phyloP scores from a whole-genome alignment of 129 eudicot genomes.

The Chrysanthemum lavandulifolium region DNA sequence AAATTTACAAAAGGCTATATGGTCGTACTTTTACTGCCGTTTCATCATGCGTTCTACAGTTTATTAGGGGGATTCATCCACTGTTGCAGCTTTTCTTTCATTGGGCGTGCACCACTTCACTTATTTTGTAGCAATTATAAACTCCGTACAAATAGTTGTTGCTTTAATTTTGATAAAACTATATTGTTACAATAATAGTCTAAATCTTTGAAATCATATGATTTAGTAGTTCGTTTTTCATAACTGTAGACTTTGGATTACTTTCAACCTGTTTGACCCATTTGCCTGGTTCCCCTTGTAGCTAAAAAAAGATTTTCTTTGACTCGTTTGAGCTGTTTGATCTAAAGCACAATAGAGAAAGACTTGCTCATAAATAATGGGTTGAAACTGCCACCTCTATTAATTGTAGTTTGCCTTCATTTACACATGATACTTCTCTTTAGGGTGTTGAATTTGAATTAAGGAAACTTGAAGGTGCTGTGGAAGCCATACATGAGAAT shows the following conservation, averaged over 20 bases:
- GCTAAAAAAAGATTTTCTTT: neutral
- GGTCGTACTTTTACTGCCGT: too few species aligned
- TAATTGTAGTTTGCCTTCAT: neutral
- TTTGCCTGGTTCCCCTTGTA: neutral
- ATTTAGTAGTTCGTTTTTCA: neutral
- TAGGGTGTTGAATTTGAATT: conserved; percentile 90
- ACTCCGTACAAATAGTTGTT: too few species aligned
- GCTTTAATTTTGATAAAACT: neutral
- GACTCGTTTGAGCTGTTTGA: neutral
- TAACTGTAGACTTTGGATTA: neutral
- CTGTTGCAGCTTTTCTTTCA: too few species aligned
- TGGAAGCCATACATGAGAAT: conserved; percentile 73
- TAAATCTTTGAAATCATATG: neutral
- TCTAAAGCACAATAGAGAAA: neutral
- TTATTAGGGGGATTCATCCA: too few species aligned
- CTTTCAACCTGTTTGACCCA: neutral
- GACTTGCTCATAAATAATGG: neutral
- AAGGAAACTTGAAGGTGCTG: conserved; percentile 77
- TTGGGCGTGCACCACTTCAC: too few species aligned
- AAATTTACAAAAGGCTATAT: too few species aligned
- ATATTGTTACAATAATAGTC: neutral
- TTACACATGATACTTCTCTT: conserved; percentile 15
- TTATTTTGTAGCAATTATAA: too few species aligned
- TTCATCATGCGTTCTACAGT: too few species aligned
- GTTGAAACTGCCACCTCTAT: neutral